Evolutionary conservation across 1,284 basidiomycete genomes (phyloP).

Genomic region (Porodaedalea pini): DNA sequence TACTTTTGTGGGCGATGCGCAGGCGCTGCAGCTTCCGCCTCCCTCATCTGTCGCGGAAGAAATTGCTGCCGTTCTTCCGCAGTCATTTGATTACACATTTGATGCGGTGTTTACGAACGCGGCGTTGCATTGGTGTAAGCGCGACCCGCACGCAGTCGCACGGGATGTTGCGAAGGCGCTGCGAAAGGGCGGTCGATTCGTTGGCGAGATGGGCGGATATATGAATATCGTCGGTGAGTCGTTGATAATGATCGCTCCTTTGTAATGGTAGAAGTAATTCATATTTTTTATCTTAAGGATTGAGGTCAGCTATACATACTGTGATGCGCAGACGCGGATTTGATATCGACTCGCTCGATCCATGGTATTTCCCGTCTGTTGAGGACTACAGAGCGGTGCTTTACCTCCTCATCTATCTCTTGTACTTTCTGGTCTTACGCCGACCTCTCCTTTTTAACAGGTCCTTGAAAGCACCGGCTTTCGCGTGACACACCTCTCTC

Average conservation of each 20-base stretch:
- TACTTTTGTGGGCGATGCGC: conserved; percentile 50
- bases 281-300: conserved; percentile 38
- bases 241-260: background rate
- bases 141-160: conserved; percentile 63
- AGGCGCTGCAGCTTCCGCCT: conserved; percentile 39
- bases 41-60: conserved; percentile 23
- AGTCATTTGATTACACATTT: conserved; percentile 33
- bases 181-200: conserved; percentile 66
- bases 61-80: conserved; percentile 25
- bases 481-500: conserved; percentile 48
- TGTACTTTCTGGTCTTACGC: conserved; percentile 3
- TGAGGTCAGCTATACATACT: conserved; percentile 58
- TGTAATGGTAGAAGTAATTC: background rate
- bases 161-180: conserved; percentile 55
- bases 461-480: conserved; percentile 58
- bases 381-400: conserved; percentile 60
- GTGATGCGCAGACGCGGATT: conserved; percentile 53
- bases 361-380: conserved; percentile 80
- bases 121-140: conserved; percentile 81
- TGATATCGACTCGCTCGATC: conserved; percentile 60
- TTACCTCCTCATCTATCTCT: conserved; percentile 22
- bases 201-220: conserved; percentile 77
- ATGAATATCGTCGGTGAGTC: conserved; percentile 61
- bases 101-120: conserved; percentile 78
- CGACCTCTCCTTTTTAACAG: conserved; percentile 30